phyloP scores from a whole-genome alignment of 1,284 basidiomycete genomes.

The Athelia psychrophila region DNA sequence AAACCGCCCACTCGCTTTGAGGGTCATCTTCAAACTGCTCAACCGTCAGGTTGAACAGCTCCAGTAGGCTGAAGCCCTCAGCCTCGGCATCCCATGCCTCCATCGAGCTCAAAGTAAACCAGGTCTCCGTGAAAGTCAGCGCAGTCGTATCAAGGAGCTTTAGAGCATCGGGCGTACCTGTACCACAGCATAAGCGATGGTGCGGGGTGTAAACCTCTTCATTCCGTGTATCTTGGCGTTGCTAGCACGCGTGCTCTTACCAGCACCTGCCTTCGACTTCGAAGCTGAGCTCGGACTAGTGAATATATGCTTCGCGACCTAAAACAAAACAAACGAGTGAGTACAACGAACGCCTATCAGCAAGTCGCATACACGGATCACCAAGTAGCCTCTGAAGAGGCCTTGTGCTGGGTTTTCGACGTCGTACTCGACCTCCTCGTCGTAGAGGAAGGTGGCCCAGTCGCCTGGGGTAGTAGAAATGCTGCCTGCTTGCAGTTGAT shows the following conservation, averaged over 20 bases:
- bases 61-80: not conserved
- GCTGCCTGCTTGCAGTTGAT: not conserved
- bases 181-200: not conserved
- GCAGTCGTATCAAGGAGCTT: no score
- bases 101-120: not conserved
- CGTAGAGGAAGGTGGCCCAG: not conserved
- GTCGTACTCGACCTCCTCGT: not conserved
- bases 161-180: no score
- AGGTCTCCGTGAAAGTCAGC: not conserved
- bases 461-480: not conserved
- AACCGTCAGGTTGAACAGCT: not conserved
- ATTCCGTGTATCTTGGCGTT: not conserved
- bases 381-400: not conserved
- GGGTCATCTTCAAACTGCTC: not conserved
- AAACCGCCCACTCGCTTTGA: not conserved
- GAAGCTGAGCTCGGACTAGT: not conserved
- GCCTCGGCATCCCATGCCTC: not conserved
- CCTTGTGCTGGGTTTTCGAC: not conserved
- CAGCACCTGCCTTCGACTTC: not conserved
- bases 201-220: not conserved
- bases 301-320: not conserved
- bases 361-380: not conserved
- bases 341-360: not conserved
- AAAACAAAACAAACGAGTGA: not conserved
- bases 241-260: not conserved